Conservation (phyloP, 2,329 filamentous ascomycete genomes). For the Shiraia bambusicola region DNA sequence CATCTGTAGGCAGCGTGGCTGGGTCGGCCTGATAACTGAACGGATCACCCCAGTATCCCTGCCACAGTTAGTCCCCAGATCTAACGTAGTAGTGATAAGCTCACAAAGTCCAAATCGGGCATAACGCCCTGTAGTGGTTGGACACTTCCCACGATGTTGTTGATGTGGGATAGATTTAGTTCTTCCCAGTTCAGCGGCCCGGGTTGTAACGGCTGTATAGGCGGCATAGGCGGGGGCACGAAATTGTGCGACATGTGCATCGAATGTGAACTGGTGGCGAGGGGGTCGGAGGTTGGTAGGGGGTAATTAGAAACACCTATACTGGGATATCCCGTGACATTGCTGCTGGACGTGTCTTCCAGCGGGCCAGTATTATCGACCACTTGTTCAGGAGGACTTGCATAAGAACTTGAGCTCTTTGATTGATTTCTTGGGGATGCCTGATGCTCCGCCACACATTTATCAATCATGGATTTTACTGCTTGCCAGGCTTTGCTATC, state of each 20-base stretch:
- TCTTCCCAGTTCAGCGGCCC: constrained; percentile 29
- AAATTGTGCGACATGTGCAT: constrained; percentile 6
- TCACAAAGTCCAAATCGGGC: constrained; percentile 43
- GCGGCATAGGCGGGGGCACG: constrained; percentile 6
- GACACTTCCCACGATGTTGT: constrained; percentile 34
- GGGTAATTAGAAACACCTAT: constrained; percentile 20
- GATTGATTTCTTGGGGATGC: constrained; percentile 16
- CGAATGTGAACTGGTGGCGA: constrained; percentile 1
- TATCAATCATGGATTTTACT: constrained; percentile 43
- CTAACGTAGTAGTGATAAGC: constrained; percentile 3
- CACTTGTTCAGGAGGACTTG: constrained; percentile 8
- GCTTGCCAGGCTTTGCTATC: constrained; percentile 41
- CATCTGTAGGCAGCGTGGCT: constrained; percentile 19
- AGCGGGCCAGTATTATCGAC: constrained; percentile 7
- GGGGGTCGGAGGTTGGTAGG: constrained; percentile 7
- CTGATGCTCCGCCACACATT: constrained; percentile 31
- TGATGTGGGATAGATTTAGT: constrained; percentile 37
- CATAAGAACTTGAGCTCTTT: constrained; percentile 19
- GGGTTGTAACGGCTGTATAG: constrained; percentile 9
- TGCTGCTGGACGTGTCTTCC: constrained; percentile 12
- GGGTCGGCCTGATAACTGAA: constrained; percentile 38
- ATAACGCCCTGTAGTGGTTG: constrained; percentile 27
- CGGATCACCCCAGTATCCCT: constrained; percentile 44
- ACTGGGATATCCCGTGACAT: constrained; percentile 16
- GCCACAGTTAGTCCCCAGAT: constrained; percentile 9